Conservation (phyloP, 2,329 filamentous ascomycete genomes). For the Trichothecium roseum region DNA sequence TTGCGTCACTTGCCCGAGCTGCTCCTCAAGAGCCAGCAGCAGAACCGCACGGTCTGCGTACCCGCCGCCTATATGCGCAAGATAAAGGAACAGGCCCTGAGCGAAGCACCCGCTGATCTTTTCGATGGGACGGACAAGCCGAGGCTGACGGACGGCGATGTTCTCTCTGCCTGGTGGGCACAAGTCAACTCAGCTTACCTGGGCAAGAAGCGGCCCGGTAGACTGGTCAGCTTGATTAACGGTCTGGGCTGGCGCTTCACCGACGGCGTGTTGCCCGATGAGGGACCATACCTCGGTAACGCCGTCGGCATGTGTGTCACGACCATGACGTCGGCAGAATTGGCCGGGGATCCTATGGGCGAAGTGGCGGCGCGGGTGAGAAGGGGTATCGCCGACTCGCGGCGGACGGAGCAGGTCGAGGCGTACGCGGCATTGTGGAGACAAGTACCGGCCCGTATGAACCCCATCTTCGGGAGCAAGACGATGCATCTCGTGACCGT, state of each 20-base stretch:
- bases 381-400: conserved; percentile 17
- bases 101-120: conserved; percentile 16
- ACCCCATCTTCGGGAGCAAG: conserved; percentile 19
- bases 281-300: conserved; percentile 13
- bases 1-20: too few relatives aligned
- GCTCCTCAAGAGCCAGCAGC: conserved; percentile 5
- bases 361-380: conserved; percentile 16
- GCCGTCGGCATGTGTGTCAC: conserved; percentile 10
- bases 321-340: conserved; percentile 10
- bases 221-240: conserved; percentile 19
- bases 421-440: conserved; percentile 14
- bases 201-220: conserved; percentile 8
- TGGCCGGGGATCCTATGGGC: conserved; percentile 18
- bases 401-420: conserved; percentile 21
- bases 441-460: conserved; percentile 9
- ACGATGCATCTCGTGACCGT: conserved; percentile 19
- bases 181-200: conserved; percentile 16
- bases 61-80: conserved; percentile 14
- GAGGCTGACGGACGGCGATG: conserved; percentile 26
- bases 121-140: conserved; percentile 2
- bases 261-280: neutral
- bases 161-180: conserved; percentile 25
- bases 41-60: conserved; percentile 24
- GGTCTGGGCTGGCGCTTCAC: conserved; percentile 4
- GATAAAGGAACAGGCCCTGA: conserved; percentile 15